These are phyloP conservation scores for Pinus tabuliformis DNA, from an alignment of 75 land plant species.

Conservation along the genomic window DNA sequence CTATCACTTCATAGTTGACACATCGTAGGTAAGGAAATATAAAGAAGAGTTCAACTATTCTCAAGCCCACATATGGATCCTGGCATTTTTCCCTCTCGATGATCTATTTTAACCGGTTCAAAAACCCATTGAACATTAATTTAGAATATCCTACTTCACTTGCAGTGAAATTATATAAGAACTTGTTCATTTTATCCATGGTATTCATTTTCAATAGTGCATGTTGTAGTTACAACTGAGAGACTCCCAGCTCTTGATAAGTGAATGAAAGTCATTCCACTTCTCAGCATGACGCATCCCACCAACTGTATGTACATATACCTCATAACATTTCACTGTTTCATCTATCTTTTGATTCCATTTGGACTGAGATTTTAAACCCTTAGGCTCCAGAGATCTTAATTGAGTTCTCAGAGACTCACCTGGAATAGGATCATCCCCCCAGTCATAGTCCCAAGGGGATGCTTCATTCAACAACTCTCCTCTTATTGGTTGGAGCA, in stretches of 20 bases:
- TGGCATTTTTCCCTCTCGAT: not conserved
- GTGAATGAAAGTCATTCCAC: slow-evolving; percentile 3
- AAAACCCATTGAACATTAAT: not conserved
- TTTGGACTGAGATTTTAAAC: not conserved
- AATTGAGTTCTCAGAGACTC: not conserved
- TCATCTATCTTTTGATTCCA: not conserved
- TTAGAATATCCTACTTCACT: no score
- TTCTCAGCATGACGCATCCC: not conserved
- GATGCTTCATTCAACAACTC: not conserved
- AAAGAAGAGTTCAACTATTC: not conserved
- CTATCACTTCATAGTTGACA: not conserved
- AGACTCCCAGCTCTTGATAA: slow-evolving; percentile 6
- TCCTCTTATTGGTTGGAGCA: not conserved
- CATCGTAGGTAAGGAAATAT: not conserved
- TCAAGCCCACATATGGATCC: slow-evolving; percentile 3
- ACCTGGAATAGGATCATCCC: not conserved
- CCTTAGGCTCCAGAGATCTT: not conserved
- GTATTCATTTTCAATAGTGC: no score
- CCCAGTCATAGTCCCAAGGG: not conserved
- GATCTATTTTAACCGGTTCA: not conserved
- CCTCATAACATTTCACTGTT: not conserved
- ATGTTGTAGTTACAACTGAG: not conserved
- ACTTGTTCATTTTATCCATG: no score
- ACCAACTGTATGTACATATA: slow-evolving; percentile 1
- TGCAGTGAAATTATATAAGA: no score